Base-by-base conservation (phyloP, 129 eudicot species). In the carrot (Daucus carota) region DNA sequence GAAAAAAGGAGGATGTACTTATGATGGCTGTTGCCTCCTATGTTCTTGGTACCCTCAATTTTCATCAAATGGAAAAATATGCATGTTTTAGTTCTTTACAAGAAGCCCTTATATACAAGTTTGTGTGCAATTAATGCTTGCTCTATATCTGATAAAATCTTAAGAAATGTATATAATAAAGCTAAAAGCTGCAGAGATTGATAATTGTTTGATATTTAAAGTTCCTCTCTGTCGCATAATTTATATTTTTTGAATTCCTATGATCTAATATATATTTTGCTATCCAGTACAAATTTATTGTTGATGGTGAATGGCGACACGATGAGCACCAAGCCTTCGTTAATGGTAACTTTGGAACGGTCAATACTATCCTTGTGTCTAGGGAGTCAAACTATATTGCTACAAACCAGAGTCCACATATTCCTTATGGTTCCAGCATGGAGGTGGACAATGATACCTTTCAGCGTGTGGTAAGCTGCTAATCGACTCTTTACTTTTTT, bases 271-370 rank as follows among this genome's bases (percentile, higher is more conserved):
- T 76, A 68, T 50, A 44, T 42, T 43, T 48, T 45, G 20, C 24
- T 11, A 76, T 88, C 83, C 90, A 90, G 98, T 92, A 86, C 86
- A 92, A 92, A 73, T 92, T 90, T 80, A 84, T 87, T 73, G 98
- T 92, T 79, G 98, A 92, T 80, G 98, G 98, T 75, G 98, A 92
- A 80, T 92, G 96, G 96, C 81, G 94, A 29, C 96, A 92, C 75
- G 98, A 92, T 48, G 96, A 90, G 59, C 88, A 83, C 80, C 93
- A 90, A 78, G 90, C 96, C 17, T 87, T 83, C 80, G 87, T 90
- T 48, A 87, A 80, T 65, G 92, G 96, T 73, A 88, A 66, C 75
- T 79, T 81, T 78, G 97, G 96, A 69, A 84, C 67, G 26, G 93
- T 92, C 78, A 90, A 92, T 75, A 88, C 97, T n/a, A 82, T 92